phyloP scores from a whole-genome alignment of 169 alveolate species.

The Plasmodium ovale region DNA sequence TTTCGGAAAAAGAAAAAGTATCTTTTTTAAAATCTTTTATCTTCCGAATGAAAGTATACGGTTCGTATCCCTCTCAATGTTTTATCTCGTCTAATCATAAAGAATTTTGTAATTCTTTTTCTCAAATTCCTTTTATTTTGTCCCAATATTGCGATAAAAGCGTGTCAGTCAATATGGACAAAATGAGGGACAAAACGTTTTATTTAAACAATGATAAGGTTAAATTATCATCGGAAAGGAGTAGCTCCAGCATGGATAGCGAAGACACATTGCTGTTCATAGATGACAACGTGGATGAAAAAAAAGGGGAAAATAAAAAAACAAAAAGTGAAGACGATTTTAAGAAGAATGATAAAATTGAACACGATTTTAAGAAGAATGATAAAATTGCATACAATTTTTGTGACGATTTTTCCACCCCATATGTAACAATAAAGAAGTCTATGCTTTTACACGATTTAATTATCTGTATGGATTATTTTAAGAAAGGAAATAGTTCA shows the following conservation, averaged over 20 bases:
- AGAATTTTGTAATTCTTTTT: constrained; percentile 29
- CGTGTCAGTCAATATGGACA: neutral
- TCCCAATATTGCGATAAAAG: constrained; percentile 37
- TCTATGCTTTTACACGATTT: constrained; percentile 62
- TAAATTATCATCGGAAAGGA: neutral
- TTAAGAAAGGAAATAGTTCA: neutral
- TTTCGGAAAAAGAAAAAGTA: constrained; percentile 47
- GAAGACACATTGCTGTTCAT: no score
- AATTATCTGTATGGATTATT: constrained; percentile 56
- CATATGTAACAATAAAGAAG: constrained; percentile 38
- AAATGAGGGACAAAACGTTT: neutral
- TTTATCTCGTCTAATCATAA: constrained; percentile 10
- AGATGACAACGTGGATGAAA: neutral
- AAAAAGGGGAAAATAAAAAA: neutral
- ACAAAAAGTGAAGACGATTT: neutral
- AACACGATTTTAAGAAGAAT: neutral
- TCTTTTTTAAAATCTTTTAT: constrained; percentile 70
- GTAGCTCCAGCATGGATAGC: neutral
- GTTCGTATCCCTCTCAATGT: constrained; percentile 75
- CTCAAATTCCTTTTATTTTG: constrained; percentile 66
- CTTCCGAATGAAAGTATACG: constrained; percentile 57
- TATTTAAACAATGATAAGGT: neutral
- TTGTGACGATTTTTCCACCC: neutral
- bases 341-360: neutral
- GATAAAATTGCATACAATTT: neutral